Base-by-base conservation (phyloP, 1,139 yeast species). In the Magnusiomyces fungicola region DNA sequence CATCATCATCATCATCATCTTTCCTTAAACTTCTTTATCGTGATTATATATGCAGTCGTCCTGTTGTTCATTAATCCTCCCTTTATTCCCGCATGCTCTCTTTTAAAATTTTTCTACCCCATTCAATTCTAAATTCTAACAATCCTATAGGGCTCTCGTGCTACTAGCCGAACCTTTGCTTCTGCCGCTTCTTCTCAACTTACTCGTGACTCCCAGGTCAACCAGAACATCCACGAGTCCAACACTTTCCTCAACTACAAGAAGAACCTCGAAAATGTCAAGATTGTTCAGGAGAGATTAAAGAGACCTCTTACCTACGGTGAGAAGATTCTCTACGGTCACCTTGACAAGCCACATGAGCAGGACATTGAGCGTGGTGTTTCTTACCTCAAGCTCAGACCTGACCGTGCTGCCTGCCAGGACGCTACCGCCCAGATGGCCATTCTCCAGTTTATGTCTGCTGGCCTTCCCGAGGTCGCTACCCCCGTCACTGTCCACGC, bases 341-440 rank as follows among this genome's bases (percentile, higher is more conserved):
- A 92, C 73, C 80, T 92, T 72, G 96, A 88, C 69, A 83, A 92
- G 66, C 97, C 97, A 61, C 95, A 88, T 63, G 88, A 79, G 66
- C 96, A 89, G 76, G 96, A 87, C 56, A 89, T 90, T 63, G 86
- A 84, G 75, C 86, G 97, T 74, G 98, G 98, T 75, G 86, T 84
- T 55, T 85, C 96, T 39, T 92, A 92, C 77, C 79, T 92, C 74
- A 90, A 92, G 75, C 82, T 92, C 70, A 86, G 97, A 76, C 98
- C 98, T 53, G 98, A 92, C 73, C 87, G 98, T 76, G 97, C 92
- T 63, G 97, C 98, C 55, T 90, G 97, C 80, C 98, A 92, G 78
- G 98, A 92, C 79, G 98, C 98, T 61, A 90, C 97, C 57, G 98
- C 98, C 61, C 98, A 92, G 76, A 92, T 92, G 98, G 97, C 97